These are phyloP conservation scores for Skeletonema tropicum DNA, from an alignment of 108 stramenopile species.

Conservation along the genomic window DNA sequence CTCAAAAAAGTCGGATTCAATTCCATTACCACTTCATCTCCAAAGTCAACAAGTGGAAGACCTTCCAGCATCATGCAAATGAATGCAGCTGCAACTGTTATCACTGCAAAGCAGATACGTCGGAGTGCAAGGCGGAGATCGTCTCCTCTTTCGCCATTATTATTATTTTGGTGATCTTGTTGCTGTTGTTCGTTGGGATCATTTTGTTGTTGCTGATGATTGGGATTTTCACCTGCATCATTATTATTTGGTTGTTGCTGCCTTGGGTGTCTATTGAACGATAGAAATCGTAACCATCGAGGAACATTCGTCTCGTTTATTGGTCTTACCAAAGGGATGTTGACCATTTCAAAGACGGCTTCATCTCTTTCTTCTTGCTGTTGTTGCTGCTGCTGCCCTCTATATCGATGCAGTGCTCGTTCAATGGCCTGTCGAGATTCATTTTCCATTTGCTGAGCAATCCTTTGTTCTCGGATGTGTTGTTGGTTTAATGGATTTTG, in stretches of 20 bases:
- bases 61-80: conserved; percentile 28
- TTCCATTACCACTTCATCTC: conserved; percentile 7
- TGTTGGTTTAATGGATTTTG: conserved; percentile 11
- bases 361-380: background rate
- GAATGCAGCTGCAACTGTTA: conserved; percentile 28
- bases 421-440: conserved; percentile 22
- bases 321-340: conserved; percentile 19
- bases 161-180: background rate
- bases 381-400: background rate
- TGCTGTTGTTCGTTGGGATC: background rate
- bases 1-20: background rate
- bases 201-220: background rate
- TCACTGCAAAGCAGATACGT: conserved; percentile 27
- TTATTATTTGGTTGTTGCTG: background rate
- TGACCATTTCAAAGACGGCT: conserved; percentile 14
- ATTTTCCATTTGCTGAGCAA: conserved; percentile 21
- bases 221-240: background rate
- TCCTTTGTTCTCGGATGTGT: background rate
- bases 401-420: conserved; percentile 24
- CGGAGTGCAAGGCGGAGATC: conserved; percentile 25
- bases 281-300: background rate
- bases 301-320: background rate
- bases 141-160: background rate
- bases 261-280: background rate
- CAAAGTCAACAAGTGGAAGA: conserved; percentile 11